Conservation (phyloP, 2,329 filamentous ascomycete genomes). For the Ascomycota sp. region DNA sequence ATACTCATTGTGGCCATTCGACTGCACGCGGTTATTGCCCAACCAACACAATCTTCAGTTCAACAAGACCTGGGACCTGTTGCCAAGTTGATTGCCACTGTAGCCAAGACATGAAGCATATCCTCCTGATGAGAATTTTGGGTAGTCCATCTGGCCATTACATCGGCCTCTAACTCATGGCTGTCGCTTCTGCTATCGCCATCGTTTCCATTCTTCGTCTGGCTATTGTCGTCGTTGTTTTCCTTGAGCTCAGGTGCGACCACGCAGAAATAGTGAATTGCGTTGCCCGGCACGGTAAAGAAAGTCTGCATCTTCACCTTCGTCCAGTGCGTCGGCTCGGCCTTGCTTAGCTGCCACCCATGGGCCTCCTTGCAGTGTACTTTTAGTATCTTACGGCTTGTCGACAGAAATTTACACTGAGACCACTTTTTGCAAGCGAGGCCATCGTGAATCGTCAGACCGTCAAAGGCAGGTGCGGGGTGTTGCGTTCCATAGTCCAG, state of each 20-base stretch:
- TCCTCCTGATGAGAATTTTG: not conserved
- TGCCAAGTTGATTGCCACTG: no score
- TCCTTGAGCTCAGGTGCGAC: not conserved
- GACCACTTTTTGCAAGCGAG: not conserved
- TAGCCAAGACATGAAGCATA: not conserved
- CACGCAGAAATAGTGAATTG: not conserved
- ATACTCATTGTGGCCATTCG: no score
- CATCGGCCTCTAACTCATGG: not conserved
- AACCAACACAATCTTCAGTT: no score
- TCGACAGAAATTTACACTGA: not conserved
- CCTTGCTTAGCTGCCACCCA: not conserved
- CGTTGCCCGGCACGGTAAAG: not conserved
- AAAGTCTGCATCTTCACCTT: not conserved
- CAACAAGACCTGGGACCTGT: no score
- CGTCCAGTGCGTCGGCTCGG: not conserved
- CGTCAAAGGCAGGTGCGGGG: not conserved
- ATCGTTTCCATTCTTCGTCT: not conserved
- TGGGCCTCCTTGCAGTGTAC: not conserved
- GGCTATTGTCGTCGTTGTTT: not conserved
- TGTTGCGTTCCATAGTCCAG: not conserved
- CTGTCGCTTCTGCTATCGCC: no score
- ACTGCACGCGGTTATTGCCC: no score
- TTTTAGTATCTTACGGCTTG: not conserved
- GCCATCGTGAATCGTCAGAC: not conserved
- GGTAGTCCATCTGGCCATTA: not conserved